Evolutionary conservation across 78 protist species (phyloP).

Genomic region (Chrysochromulina parva): DNA sequence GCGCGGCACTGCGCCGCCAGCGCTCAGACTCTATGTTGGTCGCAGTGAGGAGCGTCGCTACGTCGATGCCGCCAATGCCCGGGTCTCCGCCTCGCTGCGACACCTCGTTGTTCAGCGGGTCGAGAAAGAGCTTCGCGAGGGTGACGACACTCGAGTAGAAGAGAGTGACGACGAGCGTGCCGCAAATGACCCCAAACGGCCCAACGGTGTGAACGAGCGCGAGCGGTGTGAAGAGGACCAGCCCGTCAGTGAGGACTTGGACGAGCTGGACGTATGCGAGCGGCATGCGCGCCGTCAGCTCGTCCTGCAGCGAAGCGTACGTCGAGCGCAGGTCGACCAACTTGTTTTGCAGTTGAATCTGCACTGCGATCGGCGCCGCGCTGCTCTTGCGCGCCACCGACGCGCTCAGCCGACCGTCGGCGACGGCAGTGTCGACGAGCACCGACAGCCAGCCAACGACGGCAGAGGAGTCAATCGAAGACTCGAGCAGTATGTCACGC

Average conservation of each 20-base stretch:
- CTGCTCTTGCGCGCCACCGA: not conserved
- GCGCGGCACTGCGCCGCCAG: not conserved
- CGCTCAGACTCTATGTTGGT: not conserved
- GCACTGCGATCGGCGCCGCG: not conserved
- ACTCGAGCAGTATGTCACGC: not conserved
- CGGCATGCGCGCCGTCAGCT: not conserved
- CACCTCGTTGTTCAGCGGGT: not conserved
- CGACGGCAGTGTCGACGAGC: not conserved
- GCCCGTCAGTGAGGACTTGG: not conserved
- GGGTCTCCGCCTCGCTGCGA: too few species aligned
- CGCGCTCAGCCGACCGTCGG: not conserved
- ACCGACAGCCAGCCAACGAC: not conserved
- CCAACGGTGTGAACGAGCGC: not conserved
- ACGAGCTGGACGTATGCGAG: slow-evolving; percentile 5
- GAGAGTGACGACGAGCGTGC: not conserved
- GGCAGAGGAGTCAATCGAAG: not conserved
- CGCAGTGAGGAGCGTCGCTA: not conserved
- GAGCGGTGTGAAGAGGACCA: not conserved
- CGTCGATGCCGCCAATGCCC: not conserved
- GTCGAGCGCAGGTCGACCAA: not conserved
- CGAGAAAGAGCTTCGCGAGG: not conserved
- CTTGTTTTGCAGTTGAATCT: not conserved
- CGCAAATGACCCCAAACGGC: not conserved
- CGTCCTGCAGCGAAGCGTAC: not conserved
- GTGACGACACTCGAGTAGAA: not conserved